Percentiles rank a stretch among this genome's conserved stretches.
These are phyloP conservation scores for Pseudopyrenochaeta lycopersici DNA, from an alignment of 2,329 filamentous ascomycete genomes.

Conservation along the genomic window DNA sequence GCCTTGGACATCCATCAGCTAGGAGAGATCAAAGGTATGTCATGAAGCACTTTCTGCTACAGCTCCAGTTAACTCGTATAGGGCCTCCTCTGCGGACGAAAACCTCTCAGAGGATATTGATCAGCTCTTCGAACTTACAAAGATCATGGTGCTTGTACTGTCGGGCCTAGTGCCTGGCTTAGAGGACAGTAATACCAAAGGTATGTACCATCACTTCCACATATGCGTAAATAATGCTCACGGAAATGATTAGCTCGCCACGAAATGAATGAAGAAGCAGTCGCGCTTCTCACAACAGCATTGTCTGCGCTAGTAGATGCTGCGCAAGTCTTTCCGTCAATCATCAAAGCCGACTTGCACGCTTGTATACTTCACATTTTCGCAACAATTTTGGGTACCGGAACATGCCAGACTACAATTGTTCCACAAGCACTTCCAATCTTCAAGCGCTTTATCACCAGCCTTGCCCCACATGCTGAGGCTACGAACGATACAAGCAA, in stretches of 20 bases:
- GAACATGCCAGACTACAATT: conserved; percentile 85
- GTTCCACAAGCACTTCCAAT: conserved; percentile 90
- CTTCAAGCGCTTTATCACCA: conserved; percentile 87
- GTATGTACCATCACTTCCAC: conserved; percentile 16
- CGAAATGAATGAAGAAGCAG: conserved; percentile 86
- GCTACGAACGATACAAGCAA: conserved; percentile 63
- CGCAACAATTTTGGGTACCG: conserved; percentile 87
- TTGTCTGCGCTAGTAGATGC: conserved; percentile 92
- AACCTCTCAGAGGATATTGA: conserved; percentile 96
- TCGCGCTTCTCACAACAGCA: conserved; percentile 79
- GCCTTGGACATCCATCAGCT: conserved; percentile 89
- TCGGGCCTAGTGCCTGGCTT: conserved; percentile 87
- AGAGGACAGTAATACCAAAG: conserved; percentile 61
- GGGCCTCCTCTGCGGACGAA: conserved; percentile 63
- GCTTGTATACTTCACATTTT: conserved; percentile 98
- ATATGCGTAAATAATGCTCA: conserved; percentile 41
- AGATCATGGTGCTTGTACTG: conserved; percentile 93
- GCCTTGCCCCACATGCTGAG: conserved; percentile 64
- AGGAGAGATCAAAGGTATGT: conserved; percentile 69
- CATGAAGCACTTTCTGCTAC: background rate
- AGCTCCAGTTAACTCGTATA: conserved; percentile 17
- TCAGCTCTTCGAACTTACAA: conserved; percentile 94
- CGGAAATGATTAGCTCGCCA: conserved; percentile 65
- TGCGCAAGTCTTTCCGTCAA: conserved; percentile 91
- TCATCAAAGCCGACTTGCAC: conserved; percentile 95